Conservation (phyloP, 2,329 filamentous ascomycete species). For the Botrytis fragariae region DNA sequence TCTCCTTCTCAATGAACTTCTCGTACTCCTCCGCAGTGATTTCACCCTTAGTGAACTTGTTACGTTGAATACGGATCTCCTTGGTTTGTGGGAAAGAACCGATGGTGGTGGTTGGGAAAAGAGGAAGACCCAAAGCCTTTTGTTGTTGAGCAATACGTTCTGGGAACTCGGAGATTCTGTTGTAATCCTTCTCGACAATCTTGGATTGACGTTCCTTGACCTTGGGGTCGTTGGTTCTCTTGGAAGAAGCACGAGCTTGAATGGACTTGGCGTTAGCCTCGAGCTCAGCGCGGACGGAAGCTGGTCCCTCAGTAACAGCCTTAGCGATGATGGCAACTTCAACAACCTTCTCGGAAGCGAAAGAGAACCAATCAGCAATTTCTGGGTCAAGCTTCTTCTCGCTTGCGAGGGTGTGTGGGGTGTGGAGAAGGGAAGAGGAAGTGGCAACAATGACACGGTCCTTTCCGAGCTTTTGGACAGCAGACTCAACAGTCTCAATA, state of each 20-base stretch:
- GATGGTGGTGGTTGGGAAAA: slow-evolving; percentile 99
- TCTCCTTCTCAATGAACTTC: slow-evolving; percentile 99
- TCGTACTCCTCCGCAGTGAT: slow-evolving; percentile 92
- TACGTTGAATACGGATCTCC: slow-evolving; percentile 94
- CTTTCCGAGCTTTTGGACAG: slow-evolving; percentile 94
- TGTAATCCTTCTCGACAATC: slow-evolving; percentile 80
- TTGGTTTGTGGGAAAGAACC: slow-evolving; percentile 99
- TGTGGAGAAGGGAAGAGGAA: slow-evolving; percentile 96
- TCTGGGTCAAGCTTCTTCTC: slow-evolving; percentile 98
- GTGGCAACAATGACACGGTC: slow-evolving; percentile 96
- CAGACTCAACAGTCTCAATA: slow-evolving; percentile 85
- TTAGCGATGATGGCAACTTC: slow-evolving; percentile 94
- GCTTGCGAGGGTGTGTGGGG: slow-evolving; percentile 93
- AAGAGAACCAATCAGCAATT: slow-evolving; percentile 97
- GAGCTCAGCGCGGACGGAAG: slow-evolving; percentile 79
- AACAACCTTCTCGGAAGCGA: slow-evolving; percentile 88
- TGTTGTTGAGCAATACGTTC: slow-evolving; percentile 83
- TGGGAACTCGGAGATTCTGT: slow-evolving; percentile 88
- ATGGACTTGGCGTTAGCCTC: slow-evolving; percentile 97
- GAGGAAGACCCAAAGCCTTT: slow-evolving; percentile 86
- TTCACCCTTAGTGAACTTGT: slow-evolving; percentile 98
- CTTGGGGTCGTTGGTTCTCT: slow-evolving; percentile 92
- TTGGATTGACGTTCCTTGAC: slow-evolving; percentile 96
- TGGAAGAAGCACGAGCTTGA: slow-evolving; percentile 85
- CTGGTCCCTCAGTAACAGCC: slow-evolving; percentile 90